Base-by-base conservation (phyloP, 1,284 basidiomycete genomes). In the Heterobasidion annosum region DNA sequence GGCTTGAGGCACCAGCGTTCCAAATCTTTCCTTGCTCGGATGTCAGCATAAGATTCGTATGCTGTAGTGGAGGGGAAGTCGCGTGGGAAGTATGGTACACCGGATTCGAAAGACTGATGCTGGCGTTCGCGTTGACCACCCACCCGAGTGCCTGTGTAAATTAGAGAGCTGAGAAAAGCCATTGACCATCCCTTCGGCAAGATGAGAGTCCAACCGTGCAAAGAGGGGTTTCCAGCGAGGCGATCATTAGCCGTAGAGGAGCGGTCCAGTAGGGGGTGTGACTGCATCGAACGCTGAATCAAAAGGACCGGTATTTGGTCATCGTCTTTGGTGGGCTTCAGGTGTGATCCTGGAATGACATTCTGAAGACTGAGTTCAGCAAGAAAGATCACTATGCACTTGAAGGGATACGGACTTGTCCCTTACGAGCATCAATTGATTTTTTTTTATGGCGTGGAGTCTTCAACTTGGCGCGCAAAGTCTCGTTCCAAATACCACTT, bases 131-230 rank as follows among this genome's bases (percentile, higher is more conserved):
- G 79, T 61, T 93, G 82, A 1, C 93, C 93, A 1, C 78, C 87
- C 8, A 94, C 78, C 3, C 91, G 84, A 0, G 88, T 88, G 19
- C 87, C 85, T 0, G 92, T 91, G 67, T 84, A 83, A 8, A 79
- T 76, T 45, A 98, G 78, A 0, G 93, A 93, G 32, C 77, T 78
- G 58, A 91, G 82, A 68, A 97, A 91, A 0, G 92, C 75, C 85
- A 93, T 93, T 1, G 80, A 77, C 93, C 93, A 98, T 8, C 91
- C 91, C 1, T 81, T 74, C 1, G 94, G 93, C 34, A 95, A 68
- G 32, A 95, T 72, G 5, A 98, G 70, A 1, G 84, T 91, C 85
- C 88, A 96, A 37, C 93, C 92, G 61, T 93, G 83, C 35, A 91
- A 72, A 0, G 76, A 70, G 58, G 69, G 61, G 43, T 56, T 51